Conservation (phyloP, 495 filamentous ascomycete species). For the Penicillium robsamsonii region DNA sequence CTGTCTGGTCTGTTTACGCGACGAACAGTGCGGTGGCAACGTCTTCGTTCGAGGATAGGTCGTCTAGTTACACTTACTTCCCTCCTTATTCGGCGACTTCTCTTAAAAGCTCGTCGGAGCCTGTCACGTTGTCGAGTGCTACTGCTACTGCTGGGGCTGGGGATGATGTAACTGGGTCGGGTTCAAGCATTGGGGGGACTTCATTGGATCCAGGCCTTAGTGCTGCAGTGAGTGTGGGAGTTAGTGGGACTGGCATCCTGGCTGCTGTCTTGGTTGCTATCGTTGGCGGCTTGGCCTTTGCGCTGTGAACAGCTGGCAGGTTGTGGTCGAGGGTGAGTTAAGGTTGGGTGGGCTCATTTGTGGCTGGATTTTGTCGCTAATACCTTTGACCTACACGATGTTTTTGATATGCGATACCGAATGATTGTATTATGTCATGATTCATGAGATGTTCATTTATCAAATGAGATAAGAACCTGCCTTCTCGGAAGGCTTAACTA, state of each 20-base stretch:
- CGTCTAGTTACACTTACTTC: conserved; percentile 4
- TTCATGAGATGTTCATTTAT: not conserved
- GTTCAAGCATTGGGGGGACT: not conserved
- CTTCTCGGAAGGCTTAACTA: conserved; percentile 7
- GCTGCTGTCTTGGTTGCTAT: conserved; percentile 12
- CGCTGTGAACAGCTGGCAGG: conserved; percentile 6
- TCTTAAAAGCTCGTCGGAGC: conserved; percentile 14
- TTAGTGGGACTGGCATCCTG: conserved; percentile 1
- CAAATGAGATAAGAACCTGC: not conserved
- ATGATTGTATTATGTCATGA: not conserved
- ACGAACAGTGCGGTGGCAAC: conserved; percentile 15
- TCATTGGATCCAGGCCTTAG: not conserved
- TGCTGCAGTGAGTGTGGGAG: not conserved
- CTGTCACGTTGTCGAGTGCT: conserved; percentile 9
- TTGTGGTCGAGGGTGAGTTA: not conserved
- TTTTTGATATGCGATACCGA: not conserved
- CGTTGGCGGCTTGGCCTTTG: conserved; percentile 23
- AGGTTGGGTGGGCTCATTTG: not conserved
- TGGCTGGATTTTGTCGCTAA: not conserved
- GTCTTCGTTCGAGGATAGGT: conserved; percentile 4
- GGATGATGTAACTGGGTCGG: not conserved
- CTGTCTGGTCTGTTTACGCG: conserved; percentile 20
- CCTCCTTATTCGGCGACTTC: conserved; percentile 21
- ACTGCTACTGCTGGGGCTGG: not conserved
- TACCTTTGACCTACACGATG: not conserved